Conservation (phyloP, 345 rosid genomes). For the Physaria fendleri region DNA sequence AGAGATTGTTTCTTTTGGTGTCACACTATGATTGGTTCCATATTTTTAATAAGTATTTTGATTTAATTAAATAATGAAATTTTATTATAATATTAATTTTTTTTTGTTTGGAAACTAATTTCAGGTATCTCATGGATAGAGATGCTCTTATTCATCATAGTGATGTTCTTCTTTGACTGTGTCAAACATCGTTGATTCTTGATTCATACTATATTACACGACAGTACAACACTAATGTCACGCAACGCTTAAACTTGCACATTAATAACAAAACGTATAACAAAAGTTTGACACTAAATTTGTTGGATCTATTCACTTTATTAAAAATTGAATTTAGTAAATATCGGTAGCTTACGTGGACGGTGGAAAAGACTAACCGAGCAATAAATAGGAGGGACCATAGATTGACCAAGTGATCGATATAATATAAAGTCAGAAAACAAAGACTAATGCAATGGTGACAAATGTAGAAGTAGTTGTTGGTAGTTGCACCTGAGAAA, state of each 20-base stretch:
- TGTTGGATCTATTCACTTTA: constrained; percentile 12
- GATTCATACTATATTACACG: constrained; percentile 12
- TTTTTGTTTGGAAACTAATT: no score
- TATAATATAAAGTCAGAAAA: constrained; percentile 2
- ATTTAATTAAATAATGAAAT: no score
- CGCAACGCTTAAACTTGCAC: no score
- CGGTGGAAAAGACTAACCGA: constrained; percentile 21
- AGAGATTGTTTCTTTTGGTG: no score
- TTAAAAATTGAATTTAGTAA: not conserved
- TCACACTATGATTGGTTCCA: no score
- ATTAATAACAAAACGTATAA: no score
- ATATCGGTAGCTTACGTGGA: constrained; percentile 21
- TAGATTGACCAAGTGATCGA: constrained; percentile 23
- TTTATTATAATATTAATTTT: no score
- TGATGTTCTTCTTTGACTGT: constrained; percentile 10
- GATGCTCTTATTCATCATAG: no score
- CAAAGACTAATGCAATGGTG: constrained; percentile 16
- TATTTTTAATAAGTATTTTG: no score
- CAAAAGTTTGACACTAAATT: no score
- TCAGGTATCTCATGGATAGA: no score
- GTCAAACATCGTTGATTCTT: constrained; percentile 21
- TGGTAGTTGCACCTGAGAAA: constrained; percentile 30
- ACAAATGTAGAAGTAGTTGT: constrained; percentile 22
- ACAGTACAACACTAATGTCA: constrained; percentile 6
- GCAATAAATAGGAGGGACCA: constrained; percentile 28